phyloP scores from a whole-genome alignment of 306 rosid genomes.

The Cucumis melo region DNA sequence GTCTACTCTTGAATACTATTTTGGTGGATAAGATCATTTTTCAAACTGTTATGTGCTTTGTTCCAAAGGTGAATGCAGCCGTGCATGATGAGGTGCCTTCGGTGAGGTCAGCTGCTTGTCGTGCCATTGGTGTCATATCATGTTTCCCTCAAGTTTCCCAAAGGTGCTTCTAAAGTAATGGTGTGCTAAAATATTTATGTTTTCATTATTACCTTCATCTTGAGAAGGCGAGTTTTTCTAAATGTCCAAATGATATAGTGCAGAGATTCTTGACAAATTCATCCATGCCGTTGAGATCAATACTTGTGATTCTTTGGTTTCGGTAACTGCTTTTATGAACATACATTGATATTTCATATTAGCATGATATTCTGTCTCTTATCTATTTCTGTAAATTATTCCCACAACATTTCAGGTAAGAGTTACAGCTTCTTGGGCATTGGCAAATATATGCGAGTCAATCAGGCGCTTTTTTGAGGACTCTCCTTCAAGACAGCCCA shows the following conservation, averaged over 20 bases:
- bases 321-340: conserved; percentile 29
- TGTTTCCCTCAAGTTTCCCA: conserved; percentile 77
- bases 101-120: conserved; percentile 91
- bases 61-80: conserved; percentile 52
- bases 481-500: conserved; percentile 21
- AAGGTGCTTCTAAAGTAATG: conserved; percentile 44
- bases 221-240: conserved; percentile 1
- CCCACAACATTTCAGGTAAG: conserved; percentile 40
- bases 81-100: conserved; percentile 47
- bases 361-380: background rate
- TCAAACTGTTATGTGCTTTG: background rate
- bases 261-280: conserved; percentile 68
- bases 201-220: background rate
- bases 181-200: conserved; percentile 10
- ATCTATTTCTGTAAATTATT: conserved; percentile 2
- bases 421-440: conserved; percentile 91
- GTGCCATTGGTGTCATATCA: conserved; percentile 89
- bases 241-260: conserved; percentile 37
- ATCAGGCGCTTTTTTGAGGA: conserved; percentile 37
- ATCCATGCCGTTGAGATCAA: conserved; percentile 72
- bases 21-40: conserved; percentile 7
- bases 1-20: conserved; percentile 1
- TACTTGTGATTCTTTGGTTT: conserved; percentile 46
- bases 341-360: background rate
- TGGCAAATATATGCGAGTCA: conserved; percentile 90